Evolutionary conservation across 2,329 filamentous ascomycete genomes (phyloP).

Genomic region (Stagonosporopsis vannaccii): DNA sequence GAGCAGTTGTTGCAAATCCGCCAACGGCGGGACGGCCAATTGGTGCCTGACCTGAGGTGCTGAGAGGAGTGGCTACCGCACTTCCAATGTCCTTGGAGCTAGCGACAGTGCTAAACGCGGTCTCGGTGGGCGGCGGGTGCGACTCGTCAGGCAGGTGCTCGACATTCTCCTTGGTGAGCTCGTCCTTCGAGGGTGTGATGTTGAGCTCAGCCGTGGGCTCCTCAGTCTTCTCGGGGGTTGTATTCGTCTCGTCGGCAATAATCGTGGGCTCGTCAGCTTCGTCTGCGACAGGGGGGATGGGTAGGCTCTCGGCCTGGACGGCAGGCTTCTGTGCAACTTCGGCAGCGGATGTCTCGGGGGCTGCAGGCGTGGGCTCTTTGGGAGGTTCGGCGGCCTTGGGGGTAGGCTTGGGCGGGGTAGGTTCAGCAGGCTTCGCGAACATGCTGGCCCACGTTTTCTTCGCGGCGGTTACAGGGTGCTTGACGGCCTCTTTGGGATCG

Average conservation of each 20-base stretch:
- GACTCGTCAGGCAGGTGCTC: conserved; percentile 88
- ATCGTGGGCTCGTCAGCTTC: conserved; percentile 44
- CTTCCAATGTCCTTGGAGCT: conserved; percentile 79
- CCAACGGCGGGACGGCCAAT: conserved; percentile 69
- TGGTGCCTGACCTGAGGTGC: conserved; percentile 58
- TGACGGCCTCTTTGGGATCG: conserved; percentile 15
- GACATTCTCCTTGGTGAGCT: conserved; percentile 89
- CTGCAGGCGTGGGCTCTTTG: conserved; percentile 43
- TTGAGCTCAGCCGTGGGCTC: conserved; percentile 58
- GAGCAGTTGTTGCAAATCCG: conserved; percentile 80
- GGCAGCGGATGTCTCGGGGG: conserved; percentile 48
- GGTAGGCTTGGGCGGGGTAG: conserved; percentile 46
- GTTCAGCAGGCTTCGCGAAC: conserved; percentile 60
- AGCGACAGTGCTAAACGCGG: conserved; percentile 85
- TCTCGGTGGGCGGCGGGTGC: conserved; percentile 77
- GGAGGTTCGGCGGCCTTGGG: conserved; percentile 47
- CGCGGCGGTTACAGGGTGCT: conserved; percentile 29
- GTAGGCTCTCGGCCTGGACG: conserved; percentile 52
- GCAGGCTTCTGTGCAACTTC: conserved; percentile 49
- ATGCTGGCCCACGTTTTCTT: conserved; percentile 64
- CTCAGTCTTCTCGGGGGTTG: conserved; percentile 50
- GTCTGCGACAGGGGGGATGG: conserved; percentile 46
- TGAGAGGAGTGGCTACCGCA: conserved; percentile 67
- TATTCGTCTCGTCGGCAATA: conserved; percentile 35
- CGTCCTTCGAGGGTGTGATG: conserved; percentile 76